Evolutionary conservation across 352 stramenopile genomes (phyloP), one percentile per base, ranked within the genome.

Genomic region (Phytophthora quininea): DNA sequence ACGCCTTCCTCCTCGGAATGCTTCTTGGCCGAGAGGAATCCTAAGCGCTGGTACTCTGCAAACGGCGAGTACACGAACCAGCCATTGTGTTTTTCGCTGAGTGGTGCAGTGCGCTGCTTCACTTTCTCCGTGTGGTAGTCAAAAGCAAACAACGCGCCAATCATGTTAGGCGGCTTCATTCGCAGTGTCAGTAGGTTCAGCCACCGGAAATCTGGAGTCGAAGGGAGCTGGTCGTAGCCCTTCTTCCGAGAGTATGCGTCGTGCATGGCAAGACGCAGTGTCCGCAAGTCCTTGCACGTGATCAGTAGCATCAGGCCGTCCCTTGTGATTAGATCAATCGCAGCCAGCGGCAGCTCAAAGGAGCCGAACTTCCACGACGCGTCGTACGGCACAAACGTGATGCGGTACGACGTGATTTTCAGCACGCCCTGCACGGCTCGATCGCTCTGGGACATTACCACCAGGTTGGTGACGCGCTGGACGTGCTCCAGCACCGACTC

Each of bases 351-450:
- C 8, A 96, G 69, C 43, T 95, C 84, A 62, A 96, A 96, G 27
- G 87, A 93, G 0, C 89, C 89, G 58, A 94, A 94, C 62, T 88
- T 90, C 79, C 85, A 91, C 15, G 84, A 92, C 4, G 86, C 79
- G 54, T 96, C 86, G 67, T 96, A 96, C 50, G 89, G 87, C 35
- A 88, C 79, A 54, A 95, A 96, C 19, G 79, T 89, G 66, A 95
- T 85, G 19, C 87, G 85, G 62, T 88, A 95, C 8, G 84, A 88
- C 38, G 89, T 95, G 57, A 96, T 93, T 68, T 90, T 92, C 27
- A 89, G 75, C 67, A 94, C 82, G n/a, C 89, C 89, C 64, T 93
- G 87, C 24, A 96, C 86, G 0, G 87, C 84, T 19, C 85, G 86
- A 60, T 96, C 87, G 54, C 84, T 92, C 53, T 92, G 79, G 0